Conservation (phyloP, 2,329 filamentous ascomycete genomes). For the Coniochaeta sp. region DNA sequence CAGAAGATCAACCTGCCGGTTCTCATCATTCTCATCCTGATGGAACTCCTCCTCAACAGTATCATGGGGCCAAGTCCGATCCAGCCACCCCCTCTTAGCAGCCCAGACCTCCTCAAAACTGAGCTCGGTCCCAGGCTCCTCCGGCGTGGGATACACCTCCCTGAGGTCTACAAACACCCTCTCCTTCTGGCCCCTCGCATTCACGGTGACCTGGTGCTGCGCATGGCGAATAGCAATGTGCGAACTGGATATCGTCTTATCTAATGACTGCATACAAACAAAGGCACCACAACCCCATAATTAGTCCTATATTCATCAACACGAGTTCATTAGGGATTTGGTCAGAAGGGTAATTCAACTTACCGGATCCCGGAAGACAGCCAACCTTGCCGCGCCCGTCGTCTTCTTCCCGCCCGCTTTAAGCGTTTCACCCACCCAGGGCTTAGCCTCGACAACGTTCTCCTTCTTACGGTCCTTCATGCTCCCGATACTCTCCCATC, state of each 20-base stretch:
- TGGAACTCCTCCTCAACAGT: constrained; percentile 12
- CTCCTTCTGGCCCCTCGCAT: constrained; percentile 78
- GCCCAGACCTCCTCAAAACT: constrained; percentile 93
- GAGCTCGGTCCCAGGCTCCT: constrained; percentile 65
- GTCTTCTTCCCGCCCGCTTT: constrained; percentile 79
- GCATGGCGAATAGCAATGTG: constrained; percentile 63
- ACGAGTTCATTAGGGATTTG: constrained; percentile 42
- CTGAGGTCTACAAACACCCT: constrained; percentile 82
- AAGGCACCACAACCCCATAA: constrained; percentile 35
- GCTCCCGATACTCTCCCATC: constrained; percentile 89
- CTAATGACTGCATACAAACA: constrained; percentile 46
- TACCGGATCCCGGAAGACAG: constrained; percentile 95
- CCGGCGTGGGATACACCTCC: constrained; percentile 72
- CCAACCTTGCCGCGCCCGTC: constrained; percentile 66
- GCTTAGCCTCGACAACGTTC: constrained; percentile 76
- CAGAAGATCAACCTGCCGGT: constrained; percentile 18
- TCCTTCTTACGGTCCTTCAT: constrained; percentile 89
- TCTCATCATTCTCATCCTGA: constrained; percentile 16
- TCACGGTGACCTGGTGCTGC: constrained; percentile 71
- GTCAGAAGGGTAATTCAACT: constrained; percentile 42
- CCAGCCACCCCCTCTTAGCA: constrained; percentile 62
- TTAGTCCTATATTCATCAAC: constrained; percentile 98
- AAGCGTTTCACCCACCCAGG: constrained; percentile 88
- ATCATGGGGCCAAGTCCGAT: constrained; percentile 48
- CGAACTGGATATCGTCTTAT: constrained; percentile 52